phyloP scores from a whole-genome alignment of 192 early-diverging fungal species.

The Oehlia diaphana region DNA sequence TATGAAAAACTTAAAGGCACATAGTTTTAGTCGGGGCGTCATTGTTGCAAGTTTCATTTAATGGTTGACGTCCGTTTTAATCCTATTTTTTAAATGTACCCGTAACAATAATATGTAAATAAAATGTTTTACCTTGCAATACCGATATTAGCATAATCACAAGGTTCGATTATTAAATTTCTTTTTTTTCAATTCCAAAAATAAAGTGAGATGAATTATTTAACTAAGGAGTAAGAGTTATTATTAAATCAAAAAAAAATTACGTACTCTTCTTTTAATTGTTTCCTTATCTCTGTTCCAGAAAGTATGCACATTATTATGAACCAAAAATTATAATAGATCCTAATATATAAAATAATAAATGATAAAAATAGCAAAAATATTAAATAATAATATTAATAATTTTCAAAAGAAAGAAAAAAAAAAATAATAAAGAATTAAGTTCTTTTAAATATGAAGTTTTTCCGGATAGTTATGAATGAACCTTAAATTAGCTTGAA shows the following conservation, averaged over 20 bases:
- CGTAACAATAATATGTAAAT: too few species aligned
- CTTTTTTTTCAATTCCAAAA: slow-evolving; percentile 5
- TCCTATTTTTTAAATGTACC: not conserved
- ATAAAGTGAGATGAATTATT: not conserved
- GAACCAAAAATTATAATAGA: not conserved
- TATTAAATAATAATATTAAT: too few species aligned
- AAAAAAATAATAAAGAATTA: too few species aligned
- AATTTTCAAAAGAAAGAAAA: too few species aligned
- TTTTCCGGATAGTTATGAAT: too few species aligned
- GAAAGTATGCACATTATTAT: slow-evolving; percentile 23
- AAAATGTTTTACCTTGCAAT: slow-evolving; percentile 20
- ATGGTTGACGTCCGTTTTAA: not conserved
- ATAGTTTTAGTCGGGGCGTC: too few species aligned
- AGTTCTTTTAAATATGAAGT: too few species aligned
- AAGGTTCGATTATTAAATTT: slow-evolving; percentile 22
- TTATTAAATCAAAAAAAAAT: not conserved
- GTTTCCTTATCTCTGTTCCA: slow-evolving; percentile 17
- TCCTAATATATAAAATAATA: not conserved
- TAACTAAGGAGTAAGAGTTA: not conserved
- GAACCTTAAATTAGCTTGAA: too few species aligned
- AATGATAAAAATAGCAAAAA: too few species aligned
- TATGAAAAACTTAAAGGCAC: too few species aligned
- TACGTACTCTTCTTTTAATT: slow-evolving; percentile 18
- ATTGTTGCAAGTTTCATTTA: not conserved
- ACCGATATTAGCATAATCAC: slow-evolving; percentile 10